Conservation (phyloP, 345 rosid genomes). For the Clarkia xantiana region DNA sequence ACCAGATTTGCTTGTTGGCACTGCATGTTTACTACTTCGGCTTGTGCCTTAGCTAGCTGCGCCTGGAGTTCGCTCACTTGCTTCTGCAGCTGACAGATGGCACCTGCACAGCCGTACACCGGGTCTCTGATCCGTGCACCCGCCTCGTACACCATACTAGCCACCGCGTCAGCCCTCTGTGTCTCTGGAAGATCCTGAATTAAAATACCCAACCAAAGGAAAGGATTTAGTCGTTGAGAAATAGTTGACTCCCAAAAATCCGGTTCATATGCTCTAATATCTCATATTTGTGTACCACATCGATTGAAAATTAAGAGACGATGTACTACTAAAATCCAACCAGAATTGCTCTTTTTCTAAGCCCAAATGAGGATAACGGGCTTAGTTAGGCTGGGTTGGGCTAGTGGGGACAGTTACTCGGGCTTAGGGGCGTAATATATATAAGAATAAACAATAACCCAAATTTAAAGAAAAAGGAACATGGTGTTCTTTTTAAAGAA, state of each 20-base stretch:
- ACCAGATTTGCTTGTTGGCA: conserved; percentile 7
- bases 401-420: no score
- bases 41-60: conserved; percentile 10
- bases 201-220: not conserved
- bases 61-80: conserved; percentile 11
- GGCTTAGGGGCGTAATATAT: no score
- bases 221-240: not conserved
- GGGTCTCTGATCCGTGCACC: conserved; percentile 9
- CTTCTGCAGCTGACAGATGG: conserved; percentile 10
- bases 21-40: conserved; percentile 10
- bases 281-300: no score
- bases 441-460: no score
- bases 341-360: no score
- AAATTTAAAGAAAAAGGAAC: no score
- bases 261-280: not conserved
- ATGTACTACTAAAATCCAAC: no score
- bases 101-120: conserved; percentile 4
- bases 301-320: no score
- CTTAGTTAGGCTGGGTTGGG: no score
- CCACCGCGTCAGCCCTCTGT: conserved; percentile 9
- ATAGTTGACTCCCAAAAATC: not conserved
- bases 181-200: conserved; percentile 10
- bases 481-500: no score
- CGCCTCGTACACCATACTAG: conserved; percentile 10
- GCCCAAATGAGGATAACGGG: no score